Base-by-base conservation (phyloP, 2,329 filamentous ascomycete species). In the Diaporthe sp. region DNA sequence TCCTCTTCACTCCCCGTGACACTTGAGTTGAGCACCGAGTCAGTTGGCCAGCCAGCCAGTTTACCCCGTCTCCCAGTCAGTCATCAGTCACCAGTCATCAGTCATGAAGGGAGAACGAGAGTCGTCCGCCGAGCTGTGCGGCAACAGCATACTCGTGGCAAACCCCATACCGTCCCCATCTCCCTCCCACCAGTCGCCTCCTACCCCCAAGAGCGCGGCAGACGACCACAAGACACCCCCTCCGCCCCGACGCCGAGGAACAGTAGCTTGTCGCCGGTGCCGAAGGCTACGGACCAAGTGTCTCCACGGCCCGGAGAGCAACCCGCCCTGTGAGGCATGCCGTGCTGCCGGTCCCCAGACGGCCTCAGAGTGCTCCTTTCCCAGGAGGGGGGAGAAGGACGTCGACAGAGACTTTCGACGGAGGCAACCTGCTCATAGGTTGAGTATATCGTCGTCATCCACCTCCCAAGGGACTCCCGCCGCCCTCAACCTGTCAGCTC, bases 221-320 rank as follows among this genome's bases (percentile, higher is more conserved):
- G 42, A 65, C 53, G 55, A 28, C 71, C 46, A 70, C 37, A 74
- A 74, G 49, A 53, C 51, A 17, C 53, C 75, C 19, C 61, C 70
- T 28, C 71, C 72, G 28, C 57, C 75, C 12, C 73, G 76, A 10
- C 70, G 76, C 34, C 73, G 76, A 34, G 76, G 76, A 61, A 77
- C 76, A 17, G 76, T 77, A 22, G 76, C 76, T 13, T 77, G 76
- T 62, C 76, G 76, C 28, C 67, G 76, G n/a, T 77, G 76, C 72
- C 75, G 76, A 49, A 67, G 76, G 55, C 60, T 77, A 51, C 74
- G 76, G 72, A 77, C 76, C 28, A 77, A 77, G 72, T 77, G 76
- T 42, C 71, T 77, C 10, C 76, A 77, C 71, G 76, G 74, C 28
- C 72, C 72, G 17, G 72, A 77, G 39, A 73, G 72, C 25, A 73